Percentiles rank a stretch among this genome's conserved stretches.
phyloP scores from a whole-genome alignment of 805 yeast species.

The Lachancea quebecensis region DNA sequence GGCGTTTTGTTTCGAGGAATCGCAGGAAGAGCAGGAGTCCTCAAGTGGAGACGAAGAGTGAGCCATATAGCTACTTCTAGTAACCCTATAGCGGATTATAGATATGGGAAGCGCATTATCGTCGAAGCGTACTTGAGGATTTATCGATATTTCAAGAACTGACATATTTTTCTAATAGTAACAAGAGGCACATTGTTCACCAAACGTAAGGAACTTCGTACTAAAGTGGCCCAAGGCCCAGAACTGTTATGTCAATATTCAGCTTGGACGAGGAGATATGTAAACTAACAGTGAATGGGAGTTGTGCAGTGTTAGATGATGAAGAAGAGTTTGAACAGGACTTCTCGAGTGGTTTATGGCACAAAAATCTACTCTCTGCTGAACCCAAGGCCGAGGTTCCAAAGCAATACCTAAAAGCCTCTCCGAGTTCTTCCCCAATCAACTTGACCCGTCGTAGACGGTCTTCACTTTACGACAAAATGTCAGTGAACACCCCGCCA shows the following conservation, averaged over 20 bases:
- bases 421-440: background rate
- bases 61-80: too few relatives aligned
- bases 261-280: conserved; percentile 13
- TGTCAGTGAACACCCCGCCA: conserved; percentile 25
- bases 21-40: too few relatives aligned
- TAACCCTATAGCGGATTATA: too few relatives aligned
- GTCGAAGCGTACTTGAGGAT: too few relatives aligned
- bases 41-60: too few relatives aligned
- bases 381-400: conserved; percentile 2
- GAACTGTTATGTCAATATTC: conserved; percentile 9
- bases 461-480: conserved; percentile 26
- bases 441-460: conserved; percentile 17
- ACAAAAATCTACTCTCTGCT: conserved; percentile 9
- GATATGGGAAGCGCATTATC: too few relatives aligned
- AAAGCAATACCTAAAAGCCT: background rate
- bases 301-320: conserved; percentile 11
- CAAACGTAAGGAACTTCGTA: too few relatives aligned
- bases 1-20: too few relatives aligned
- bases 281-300: conserved; percentile 11
- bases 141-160: too few relatives aligned
- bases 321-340: conserved; percentile 2
- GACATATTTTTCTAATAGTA: too few relatives aligned
- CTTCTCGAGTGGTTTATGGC: conserved; percentile 4
- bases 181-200: too few relatives aligned
- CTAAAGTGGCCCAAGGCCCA: too few relatives aligned